Evolutionary conservation across 148 eudicot genomes (phyloP), one percentile per base, ranked within the genome.

Genomic region (Camellia japonica): DNA sequence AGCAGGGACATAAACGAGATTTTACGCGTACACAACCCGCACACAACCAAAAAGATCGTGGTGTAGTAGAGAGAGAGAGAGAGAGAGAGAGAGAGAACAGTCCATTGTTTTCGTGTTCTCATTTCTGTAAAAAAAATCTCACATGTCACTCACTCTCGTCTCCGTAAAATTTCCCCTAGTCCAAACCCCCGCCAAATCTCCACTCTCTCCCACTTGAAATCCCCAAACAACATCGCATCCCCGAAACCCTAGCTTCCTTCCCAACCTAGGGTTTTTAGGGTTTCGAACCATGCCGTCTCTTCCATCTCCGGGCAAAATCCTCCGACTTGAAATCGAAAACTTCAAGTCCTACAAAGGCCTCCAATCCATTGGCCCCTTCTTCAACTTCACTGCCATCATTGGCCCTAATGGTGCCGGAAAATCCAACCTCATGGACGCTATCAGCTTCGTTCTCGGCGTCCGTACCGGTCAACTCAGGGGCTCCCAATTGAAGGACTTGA

Each of bases 401-500:
- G 99, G 99, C 64, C 97, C 98, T 3, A 97, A 97, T 44, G 98
- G 99, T 13, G 82, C 98, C 75, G 97, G 97, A 18, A 97, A 94
- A 67, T 97, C 99, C n/a, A 97, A 97, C 80, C 89, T 97, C 18
- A 97, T 97, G 98, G 99, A 96, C 87, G 98, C 99, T 3, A 97
- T 97, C 72, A 89, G 93, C 87, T 97, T 96, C 85, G 98, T 97
- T 47, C 94, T 97, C 75, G 99, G 99, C 0, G 97, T 97, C 16
- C 92, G 91, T 0, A 86, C 93, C 2, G 98, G 92, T 47, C 97
- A 97, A 11, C 97, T 97, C 68, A 86, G 99, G 8, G 99, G 99
- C 0, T 93, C 97, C 3, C 98, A 97, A 73, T 74, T 97, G 59
- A 93, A 88, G 78, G 98, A 94, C 83, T 81, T 95, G 51, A 96